Base-by-base conservation (phyloP, 2,329 filamentous ascomycete species). In the Tolypocladium album region DNA sequence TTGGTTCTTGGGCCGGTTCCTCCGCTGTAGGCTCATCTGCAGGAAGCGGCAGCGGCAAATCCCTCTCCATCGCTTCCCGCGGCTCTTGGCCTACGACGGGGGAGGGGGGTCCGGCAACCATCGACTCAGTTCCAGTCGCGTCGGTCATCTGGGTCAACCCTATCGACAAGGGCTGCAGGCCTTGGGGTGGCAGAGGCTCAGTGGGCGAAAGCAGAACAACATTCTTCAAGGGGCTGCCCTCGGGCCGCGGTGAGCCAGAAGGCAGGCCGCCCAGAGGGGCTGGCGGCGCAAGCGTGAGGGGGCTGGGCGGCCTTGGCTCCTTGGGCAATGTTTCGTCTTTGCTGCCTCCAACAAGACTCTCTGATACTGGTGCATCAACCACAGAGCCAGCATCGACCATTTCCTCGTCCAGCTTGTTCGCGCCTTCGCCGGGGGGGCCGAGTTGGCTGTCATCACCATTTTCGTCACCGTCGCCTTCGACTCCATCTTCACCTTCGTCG, bases 141-240 rank as follows among this genome's bases (percentile, higher is more conserved):
- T 60, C 60, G 17, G 58, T 57, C 7, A 55, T 50, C 6, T 60
- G 50, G n/a, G 55, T 20, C 11, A 55, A 39, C 20, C 42, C 58
- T 3, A 15, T 13, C 22, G 40, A 56, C 31, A 58, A 50, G 12
- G 56, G 47, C 22, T 58, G 55, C 42, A 38, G 58, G 20, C 61
- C 62, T 58, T 66, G 62, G 7, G 63, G 57, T 31, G 62, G 50
- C 12, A 61, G 39, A 27, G 72, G 66, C 24, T 78, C 75, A 0
- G 75, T 76, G 0, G 80, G 78, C 12, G 80, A 81, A 12, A 72
- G 74, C 20, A 80, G 61, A 36, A 79, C 70, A 42, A 82, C 78
- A 56, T 82, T 79, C 69, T 82, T 82, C 24, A 83, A 68, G 0
- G 80, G 80, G 58, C 80, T 83, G 3, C 80, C 80, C 63, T 81